phyloP scores from a whole-genome alignment of 176 grass and related monocot genomes.

The Pontederia crassipes region DNA sequence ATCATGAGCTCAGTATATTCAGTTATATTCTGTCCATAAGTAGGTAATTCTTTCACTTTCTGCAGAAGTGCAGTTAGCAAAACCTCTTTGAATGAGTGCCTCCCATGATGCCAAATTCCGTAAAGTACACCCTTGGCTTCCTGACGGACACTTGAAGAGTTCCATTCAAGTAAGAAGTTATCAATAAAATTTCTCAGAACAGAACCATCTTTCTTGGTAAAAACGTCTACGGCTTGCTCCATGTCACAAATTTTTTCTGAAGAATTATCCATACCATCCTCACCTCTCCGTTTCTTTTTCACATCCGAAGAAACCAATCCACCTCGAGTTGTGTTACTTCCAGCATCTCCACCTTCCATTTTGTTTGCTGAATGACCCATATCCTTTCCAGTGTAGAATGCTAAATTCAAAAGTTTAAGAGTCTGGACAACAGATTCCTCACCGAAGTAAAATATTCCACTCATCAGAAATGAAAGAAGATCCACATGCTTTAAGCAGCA shows the following conservation, averaged over 20 bases:
- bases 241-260: slow-evolving; percentile 90
- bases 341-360: slow-evolving; percentile 36
- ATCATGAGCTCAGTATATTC: slow-evolving; percentile 91
- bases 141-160: slow-evolving; percentile 77
- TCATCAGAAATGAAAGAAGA: slow-evolving; percentile 76
- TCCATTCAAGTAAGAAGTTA: slow-evolving; percentile 85
- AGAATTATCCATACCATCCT: slow-evolving; percentile 56
- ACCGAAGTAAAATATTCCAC: slow-evolving; percentile 77
- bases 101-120: slow-evolving; percentile 90
- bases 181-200: slow-evolving; percentile 72
- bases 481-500: slow-evolving; percentile 87
- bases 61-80: slow-evolving; percentile 57
- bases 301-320: slow-evolving; percentile 41
- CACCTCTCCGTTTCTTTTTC: slow-evolving; percentile 78
- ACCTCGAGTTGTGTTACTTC: slow-evolving; percentile 39
- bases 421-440: slow-evolving; percentile 92
- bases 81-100: slow-evolving; percentile 51
- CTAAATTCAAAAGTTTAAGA: slow-evolving; percentile 90
- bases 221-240: slow-evolving; percentile 65
- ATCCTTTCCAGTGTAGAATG: slow-evolving; percentile 90
- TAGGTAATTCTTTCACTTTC: slow-evolving; percentile 70
- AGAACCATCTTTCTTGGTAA: slow-evolving; percentile 51
- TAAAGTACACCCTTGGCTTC: slow-evolving; percentile 83
- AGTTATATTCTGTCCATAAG: slow-evolving; percentile 85
- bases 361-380: slow-evolving; percentile 41